Base-by-base conservation (phyloP, 371 early-diverging fungal genomes). In the Lichtheimia hyalospora region DNA sequence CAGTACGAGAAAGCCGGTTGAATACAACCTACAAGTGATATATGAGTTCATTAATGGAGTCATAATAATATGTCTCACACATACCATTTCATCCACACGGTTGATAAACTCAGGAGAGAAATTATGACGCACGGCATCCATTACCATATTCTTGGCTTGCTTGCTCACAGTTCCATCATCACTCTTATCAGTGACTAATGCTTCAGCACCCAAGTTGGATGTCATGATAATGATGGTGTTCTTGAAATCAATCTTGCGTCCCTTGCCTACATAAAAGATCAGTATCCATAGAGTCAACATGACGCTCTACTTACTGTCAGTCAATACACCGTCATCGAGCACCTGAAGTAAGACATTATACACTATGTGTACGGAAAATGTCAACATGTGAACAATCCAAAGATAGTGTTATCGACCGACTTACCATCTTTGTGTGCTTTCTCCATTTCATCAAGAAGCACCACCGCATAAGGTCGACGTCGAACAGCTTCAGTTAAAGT, bases 161-260 rank as follows among this genome's bases (percentile, higher is more conserved):
- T 74, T 59, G 25, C 81, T 84, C 15, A 87, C 87, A 5, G 61
- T 57, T 18, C 62, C 62, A 3, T 77, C 80, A 14, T 67, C 71
- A 23, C 67, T 68, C 12, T 58, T 61, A 25, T 79, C 73, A 13
- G 66, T 83, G 18, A 92, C 91, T 58, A 85, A 72, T 18, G 90
- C 87, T 53, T 90, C 87, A 42, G 89, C 90, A 2, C 93, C 85
- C 34, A 88, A 71, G 64, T 97, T 96, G 49, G 90, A 89, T 2
- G 97, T 97, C 87, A 95, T 90, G 56, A 97, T 91, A 50, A 97
- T 88, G 49, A 97, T 90, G 0, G 93, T 92, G 70, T 97, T 95
- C 49, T 89, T 86, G 73, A 96, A 96, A 77, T 96, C 94, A 50
- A 96, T 87, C 48, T 84, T 86, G 40, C 89, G 76, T 39, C 97